phyloP scores from a whole-genome alignment of 2,329 filamentous ascomycete genomes.

The Ilyonectria mors-panacis region DNA sequence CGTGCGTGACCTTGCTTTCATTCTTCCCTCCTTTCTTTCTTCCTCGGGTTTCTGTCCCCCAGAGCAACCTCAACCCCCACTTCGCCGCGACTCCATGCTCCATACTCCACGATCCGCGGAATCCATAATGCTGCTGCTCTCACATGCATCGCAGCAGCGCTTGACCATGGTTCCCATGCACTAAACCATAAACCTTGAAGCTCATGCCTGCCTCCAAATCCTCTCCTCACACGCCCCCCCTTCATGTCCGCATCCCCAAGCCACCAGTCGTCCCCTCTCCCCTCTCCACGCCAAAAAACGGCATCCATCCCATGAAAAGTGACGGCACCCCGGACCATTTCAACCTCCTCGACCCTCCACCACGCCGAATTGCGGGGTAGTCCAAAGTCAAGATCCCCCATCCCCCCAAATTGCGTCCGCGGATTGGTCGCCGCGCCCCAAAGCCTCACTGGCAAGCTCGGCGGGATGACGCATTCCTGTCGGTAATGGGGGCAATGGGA shows the following conservation, averaged over 20 bases:
- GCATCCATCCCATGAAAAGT: not conserved
- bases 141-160: conserved; percentile 12
- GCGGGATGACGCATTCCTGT: conserved; percentile 50
- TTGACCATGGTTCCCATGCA: conserved; percentile 10
- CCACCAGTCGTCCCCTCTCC: not conserved
- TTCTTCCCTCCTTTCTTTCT: not conserved
- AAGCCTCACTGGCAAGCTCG: conserved; percentile 36
- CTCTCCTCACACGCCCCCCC: not conserved
- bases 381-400: conserved; percentile 15
- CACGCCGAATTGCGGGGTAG: conserved; percentile 26
- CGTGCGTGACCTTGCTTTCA: not conserved
- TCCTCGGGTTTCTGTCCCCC: not conserved
- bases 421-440: conserved; percentile 23
- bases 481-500: conserved; percentile 47
- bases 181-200: conserved; percentile 16
- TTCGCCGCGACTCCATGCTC: too few species aligned
- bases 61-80: not conserved
- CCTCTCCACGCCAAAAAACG: not conserved
- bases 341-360: conserved; percentile 1
- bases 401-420: conserved; percentile 8
- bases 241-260: not conserved
- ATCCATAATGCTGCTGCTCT: conserved; percentile 2
- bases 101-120: too few species aligned
- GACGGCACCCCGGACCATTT: conserved; percentile 3
- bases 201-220: not conserved